A percentile compares a stretch with the other conserved stretches of the same genome.
Conservation (phyloP, 768 basidiomycete species). For the Hortiboletus campestris region DNA sequence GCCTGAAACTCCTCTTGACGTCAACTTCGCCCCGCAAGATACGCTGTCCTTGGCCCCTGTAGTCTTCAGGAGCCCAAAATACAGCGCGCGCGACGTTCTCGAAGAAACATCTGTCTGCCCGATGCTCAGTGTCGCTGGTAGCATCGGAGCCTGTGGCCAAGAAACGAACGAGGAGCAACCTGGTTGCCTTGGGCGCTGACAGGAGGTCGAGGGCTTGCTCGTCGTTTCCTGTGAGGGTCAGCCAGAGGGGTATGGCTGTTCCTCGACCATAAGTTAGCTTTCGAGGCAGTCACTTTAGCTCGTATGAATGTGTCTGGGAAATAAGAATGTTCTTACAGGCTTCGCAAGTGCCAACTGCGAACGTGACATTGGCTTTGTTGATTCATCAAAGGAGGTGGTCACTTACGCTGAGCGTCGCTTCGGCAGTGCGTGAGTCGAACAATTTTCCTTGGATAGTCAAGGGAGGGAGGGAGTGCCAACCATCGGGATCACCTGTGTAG, state of each 20-base stretch:
- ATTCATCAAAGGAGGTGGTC: neutral
- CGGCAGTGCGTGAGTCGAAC: slow-evolving; percentile 31
- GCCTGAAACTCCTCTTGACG: slow-evolving; percentile 44
- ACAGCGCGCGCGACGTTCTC: slow-evolving; percentile 42
- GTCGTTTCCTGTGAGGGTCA: slow-evolving; percentile 47
- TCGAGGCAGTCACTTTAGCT: neutral
- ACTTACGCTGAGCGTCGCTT: slow-evolving; percentile 34
- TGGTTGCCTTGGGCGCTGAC: slow-evolving; percentile 38
- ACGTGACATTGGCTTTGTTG: neutral
- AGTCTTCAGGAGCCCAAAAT: slow-evolving; percentile 42
- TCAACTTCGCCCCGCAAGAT: slow-evolving; percentile 51
- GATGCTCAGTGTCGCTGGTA: slow-evolving; percentile 36
- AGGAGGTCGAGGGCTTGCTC: slow-evolving; percentile 51
- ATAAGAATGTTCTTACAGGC: slow-evolving; percentile 35
- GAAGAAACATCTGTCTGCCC: slow-evolving; percentile 48
- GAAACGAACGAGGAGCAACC: slow-evolving; percentile 44
- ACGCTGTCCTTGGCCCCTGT: slow-evolving; percentile 32
- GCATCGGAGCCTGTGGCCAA: slow-evolving; percentile 50
- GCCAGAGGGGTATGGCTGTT: slow-evolving; percentile 47
- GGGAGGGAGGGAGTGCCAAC: slow-evolving; percentile 37
- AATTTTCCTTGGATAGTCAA: slow-evolving; percentile 35
- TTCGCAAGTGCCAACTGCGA: slow-evolving; percentile 47
- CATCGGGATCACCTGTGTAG: slow-evolving; percentile 36
- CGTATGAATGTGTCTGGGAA: neutral
- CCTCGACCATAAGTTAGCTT: slow-evolving; percentile 53